A percentile compares a stretch with the other conserved stretches of the same genome.
These are phyloP conservation scores for Halenospora varia DNA, from an alignment of 495 filamentous ascomycete species.

Conservation along the genomic window DNA sequence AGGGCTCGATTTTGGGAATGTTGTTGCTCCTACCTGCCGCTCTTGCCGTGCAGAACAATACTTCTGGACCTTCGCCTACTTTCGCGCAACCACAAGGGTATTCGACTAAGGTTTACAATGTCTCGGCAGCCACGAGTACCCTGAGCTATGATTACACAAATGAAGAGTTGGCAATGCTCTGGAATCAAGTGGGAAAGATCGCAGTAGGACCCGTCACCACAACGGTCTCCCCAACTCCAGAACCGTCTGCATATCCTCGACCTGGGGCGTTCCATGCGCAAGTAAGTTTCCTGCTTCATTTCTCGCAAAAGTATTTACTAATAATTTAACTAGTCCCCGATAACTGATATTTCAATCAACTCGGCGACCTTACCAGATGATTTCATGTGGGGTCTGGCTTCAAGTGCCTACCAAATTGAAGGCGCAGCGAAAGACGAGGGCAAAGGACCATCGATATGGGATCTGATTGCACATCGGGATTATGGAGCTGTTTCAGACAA, in stretches of 20 bases:
- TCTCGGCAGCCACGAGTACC: conserved; percentile 32
- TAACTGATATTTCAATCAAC: conserved; percentile 22
- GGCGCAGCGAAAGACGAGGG: conserved; percentile 63
- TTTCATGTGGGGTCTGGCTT: conserved; percentile 48
- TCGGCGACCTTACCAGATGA: conserved; percentile 30
- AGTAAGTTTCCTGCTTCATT: conserved; percentile 11
- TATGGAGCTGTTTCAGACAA: conserved; percentile 35
- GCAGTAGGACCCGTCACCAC: conserved; percentile 37
- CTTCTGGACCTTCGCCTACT: conserved; percentile 1
- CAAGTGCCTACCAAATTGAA: conserved; percentile 62
- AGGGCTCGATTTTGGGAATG: not conserved
- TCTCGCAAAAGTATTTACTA: not conserved
- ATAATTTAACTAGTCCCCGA: conserved; percentile 19
- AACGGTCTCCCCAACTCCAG: conserved; percentile 40
- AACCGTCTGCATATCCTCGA: conserved; percentile 30
- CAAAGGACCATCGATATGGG: conserved; percentile 70
- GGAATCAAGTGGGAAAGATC: conserved; percentile 40
- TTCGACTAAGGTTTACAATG: conserved; percentile 34
- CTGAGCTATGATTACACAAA: conserved; percentile 32
- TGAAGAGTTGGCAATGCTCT: conserved; percentile 27
- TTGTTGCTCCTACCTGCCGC: not conserved
- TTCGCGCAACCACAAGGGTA: conserved; percentile 5
- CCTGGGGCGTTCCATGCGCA: conserved; percentile 35
- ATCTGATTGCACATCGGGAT: conserved; percentile 58
- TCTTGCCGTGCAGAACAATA: not conserved